Evolutionary conservation across 257 asterid genomes (phyloP), one percentile per base, ranked within the genome.

Genomic region (Plantago elongata): DNA sequence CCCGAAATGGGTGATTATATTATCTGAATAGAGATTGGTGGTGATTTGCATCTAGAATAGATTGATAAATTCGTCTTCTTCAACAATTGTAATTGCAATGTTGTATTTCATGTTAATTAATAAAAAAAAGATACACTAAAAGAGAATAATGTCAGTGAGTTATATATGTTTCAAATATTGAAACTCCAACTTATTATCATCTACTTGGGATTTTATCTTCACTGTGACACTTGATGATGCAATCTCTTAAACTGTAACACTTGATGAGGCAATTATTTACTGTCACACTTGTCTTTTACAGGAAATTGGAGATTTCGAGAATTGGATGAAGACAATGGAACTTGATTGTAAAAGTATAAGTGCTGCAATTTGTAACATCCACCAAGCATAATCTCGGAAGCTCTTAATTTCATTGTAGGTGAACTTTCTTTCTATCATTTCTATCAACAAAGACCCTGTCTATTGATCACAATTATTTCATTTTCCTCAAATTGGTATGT

Each of bases 281-380:
- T 45, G 54, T 57, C 45, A 30, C 56, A 67, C 11, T n/a, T 62
- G 57, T 57, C 51, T 51, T 64, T 11, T 9, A 52, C 84, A 91
- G 97, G 99, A 93, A 79, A 93, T 93, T 54, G 99, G 97, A 57
- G 99, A 87, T 62, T 93, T 89, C 59, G 97, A 93, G 82, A 93
- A 89, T 79, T 93, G 99, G 99, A 93, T 93, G 99, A 93, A 93
- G 95, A 89, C 97, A 1, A 87, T 89, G 96, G 97, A 93, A 78
- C 86, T 93, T 10, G 96, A 93, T 65, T 89, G 94, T 73, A 85
- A 76, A 82, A 87, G 97, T 77, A 75, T 93, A 30, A 80, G 71
- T 74, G 81, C 95, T 69, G 99, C 99, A 48, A 83, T 93, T 66
- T 60, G 78, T 67, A 93, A 87, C 83, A 89, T 93, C 69, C 92